Percentiles rank a stretch among this genome's conserved stretches.
phyloP scores from a whole-genome alignment of 2,329 filamentous ascomycete genomes.

The Aspergillus versicolor region DNA sequence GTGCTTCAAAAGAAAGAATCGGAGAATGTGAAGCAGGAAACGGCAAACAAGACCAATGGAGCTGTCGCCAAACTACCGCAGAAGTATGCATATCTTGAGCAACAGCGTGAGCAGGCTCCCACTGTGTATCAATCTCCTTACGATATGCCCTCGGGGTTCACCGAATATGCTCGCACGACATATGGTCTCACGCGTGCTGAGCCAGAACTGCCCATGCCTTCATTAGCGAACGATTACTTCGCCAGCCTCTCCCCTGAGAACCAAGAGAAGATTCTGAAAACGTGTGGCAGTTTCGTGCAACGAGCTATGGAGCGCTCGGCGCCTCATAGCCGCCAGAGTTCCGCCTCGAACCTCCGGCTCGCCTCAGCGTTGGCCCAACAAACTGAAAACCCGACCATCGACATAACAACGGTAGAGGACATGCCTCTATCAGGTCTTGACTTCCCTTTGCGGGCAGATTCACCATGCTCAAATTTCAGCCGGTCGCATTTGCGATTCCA shows the following conservation, averaged over 20 bases:
- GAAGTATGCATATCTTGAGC: constrained; percentile 41
- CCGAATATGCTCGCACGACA: constrained; percentile 41
- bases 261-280: constrained; percentile 44
- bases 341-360: constrained; percentile 38
- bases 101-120: constrained; percentile 37
- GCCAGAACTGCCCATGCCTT: constrained; percentile 37
- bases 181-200: constrained; percentile 36
- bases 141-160: constrained; percentile 43
- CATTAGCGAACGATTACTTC: constrained; percentile 44
- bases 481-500: constrained; percentile 43
- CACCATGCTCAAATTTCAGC: constrained; percentile 44
- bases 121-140: constrained; percentile 46
- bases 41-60: constrained; percentile 31
- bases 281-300: constrained; percentile 43
- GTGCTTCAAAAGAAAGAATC: constrained; percentile 40
- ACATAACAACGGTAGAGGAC: constrained; percentile 42
- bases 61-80: constrained; percentile 34
- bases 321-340: constrained; percentile 38
- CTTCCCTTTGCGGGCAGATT: constrained; percentile 42
- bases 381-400: constrained; percentile 42
- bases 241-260: constrained; percentile 38
- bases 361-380: constrained; percentile 40
- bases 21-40: constrained; percentile 33
- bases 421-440: constrained; percentile 38
- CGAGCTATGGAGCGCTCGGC: constrained; percentile 38